Evolutionary conservation across 345 rosid species (phyloP), one percentile per base, ranked within the genome.

Genomic region (Populus simonii): DNA sequence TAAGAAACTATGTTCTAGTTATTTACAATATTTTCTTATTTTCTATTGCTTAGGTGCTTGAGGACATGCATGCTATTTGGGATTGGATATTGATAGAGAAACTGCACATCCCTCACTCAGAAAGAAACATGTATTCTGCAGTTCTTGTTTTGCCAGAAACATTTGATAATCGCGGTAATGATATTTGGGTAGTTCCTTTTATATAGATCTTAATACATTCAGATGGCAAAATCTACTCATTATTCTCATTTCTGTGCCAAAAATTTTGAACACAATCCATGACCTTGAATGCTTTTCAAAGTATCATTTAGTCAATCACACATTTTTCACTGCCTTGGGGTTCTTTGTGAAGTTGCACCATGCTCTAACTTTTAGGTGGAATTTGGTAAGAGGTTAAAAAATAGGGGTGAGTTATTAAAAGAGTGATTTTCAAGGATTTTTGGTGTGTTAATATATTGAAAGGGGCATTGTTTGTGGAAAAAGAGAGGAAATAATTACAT

Each of bases 91-190:
- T 93, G 87, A 47, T 75, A 63, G 94, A 92, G 53, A 96, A 89
- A 76, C 81, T 96, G 79, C 86, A 89, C 66, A 89, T 96, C 71
- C 83, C 84, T 74, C 88, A 76, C n/a, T 84, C 84, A 29, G 93
- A 90, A 82, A 93, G 98, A 83, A 83, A 76, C 87, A 71, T 77
- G 80, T 96, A 88, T 80, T 88, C 97, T 81, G 97, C 90, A 20
- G 83, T 96, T 80, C 88, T 96, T 80, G 97, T 96, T 71, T 84
- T 92, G 84, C 94, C 94, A 1, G 98, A 86, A 85, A 88, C 96
- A 79, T 92, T 93, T 79, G 98, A 92, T 77, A 87, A 83, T 82
- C 94, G 94, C 1, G 97, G 99, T 96, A 92, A 75, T 72, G 31
- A 53, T 65, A 59, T 22, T 15, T 75, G 66, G 36, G 23, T 66